A percentile compares a stretch with the other conserved stretches of the same genome.
phyloP scores from a whole-genome alignment of 2,329 filamentous ascomycete species.

The Colletotrichum limetticola region DNA sequence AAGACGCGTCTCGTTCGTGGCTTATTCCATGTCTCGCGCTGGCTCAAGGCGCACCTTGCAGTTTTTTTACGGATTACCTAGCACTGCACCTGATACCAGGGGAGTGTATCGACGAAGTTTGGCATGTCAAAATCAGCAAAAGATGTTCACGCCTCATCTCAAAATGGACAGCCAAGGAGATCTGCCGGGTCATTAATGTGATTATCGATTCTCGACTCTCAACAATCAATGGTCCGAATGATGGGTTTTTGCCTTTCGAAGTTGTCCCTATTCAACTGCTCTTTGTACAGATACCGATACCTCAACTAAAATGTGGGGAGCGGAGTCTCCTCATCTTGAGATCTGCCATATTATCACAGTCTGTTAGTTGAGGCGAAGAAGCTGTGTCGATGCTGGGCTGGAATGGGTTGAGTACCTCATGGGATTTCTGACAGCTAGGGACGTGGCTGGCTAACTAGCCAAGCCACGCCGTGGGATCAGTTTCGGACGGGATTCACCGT shows the following conservation, averaged over 20 bases:
- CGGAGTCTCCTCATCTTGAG: not conserved
- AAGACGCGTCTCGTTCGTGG: not conserved
- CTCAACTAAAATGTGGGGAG: not conserved
- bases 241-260: not conserved
- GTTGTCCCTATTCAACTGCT: slow-evolving; percentile 1
- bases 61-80: not conserved
- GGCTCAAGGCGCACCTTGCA: not conserved
- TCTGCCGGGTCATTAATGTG: not conserved
- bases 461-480: not conserved
- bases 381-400: not conserved
- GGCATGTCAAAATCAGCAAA: not conserved
- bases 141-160: not conserved
- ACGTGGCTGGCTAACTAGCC: not conserved
- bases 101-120: not conserved
- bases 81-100: not conserved
- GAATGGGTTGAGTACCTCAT: not conserved
- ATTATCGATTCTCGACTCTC: not conserved
- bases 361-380: not conserved
- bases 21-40: not conserved
- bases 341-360: not conserved
- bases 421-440: not conserved
- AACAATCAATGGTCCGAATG: not conserved
- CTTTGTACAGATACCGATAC: not conserved
- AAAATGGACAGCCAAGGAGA: not conserved
- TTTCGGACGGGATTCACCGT: not conserved